A percentile compares a stretch with the other conserved stretches of the same genome.
These are phyloP conservation scores for Boletus pseudopeckii DNA, from an alignment of 768 basidiomycete genomes.

Conservation along the genomic window DNA sequence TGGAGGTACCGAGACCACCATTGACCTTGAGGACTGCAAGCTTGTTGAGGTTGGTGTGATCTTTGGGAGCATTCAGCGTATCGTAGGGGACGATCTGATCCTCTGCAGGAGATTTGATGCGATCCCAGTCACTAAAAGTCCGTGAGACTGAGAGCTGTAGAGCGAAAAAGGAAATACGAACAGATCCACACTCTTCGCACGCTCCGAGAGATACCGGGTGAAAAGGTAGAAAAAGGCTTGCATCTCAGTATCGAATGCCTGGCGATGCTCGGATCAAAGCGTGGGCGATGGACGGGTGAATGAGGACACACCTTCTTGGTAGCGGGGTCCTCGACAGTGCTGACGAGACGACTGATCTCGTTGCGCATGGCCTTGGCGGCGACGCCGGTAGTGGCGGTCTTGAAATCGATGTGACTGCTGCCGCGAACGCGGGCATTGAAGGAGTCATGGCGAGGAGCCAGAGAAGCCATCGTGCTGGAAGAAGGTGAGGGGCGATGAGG, in stretches of 20 bases:
- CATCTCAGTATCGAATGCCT: constrained; percentile 82
- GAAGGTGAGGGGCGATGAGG: constrained; percentile 11
- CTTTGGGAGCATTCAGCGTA: constrained; percentile 42
- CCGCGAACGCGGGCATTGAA: constrained; percentile 73
- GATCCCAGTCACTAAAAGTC: constrained; percentile 34
- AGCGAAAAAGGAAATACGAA: constrained; percentile 37
- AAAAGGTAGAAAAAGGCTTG: constrained; percentile 80
- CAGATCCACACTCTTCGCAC: constrained; percentile 67
- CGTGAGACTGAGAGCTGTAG: neutral
- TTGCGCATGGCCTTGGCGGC: constrained; percentile 97
- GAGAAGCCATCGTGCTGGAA: constrained; percentile 49
- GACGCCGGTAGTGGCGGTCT: constrained; percentile 94
- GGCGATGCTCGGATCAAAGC: constrained; percentile 21
- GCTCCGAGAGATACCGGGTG: constrained; percentile 73
- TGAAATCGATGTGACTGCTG: constrained; percentile 88
- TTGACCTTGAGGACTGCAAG: constrained; percentile 78
- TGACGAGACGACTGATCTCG: constrained; percentile 92
- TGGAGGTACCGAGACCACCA: constrained; percentile 69
- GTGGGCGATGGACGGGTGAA: neutral
- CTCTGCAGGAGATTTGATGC: constrained; percentile 58
- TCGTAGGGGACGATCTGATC: constrained; percentile 65
- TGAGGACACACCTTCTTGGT: constrained; percentile 69
- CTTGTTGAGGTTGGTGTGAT: constrained; percentile 55
- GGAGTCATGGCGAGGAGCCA: constrained; percentile 62
- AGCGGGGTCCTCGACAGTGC: constrained; percentile 71